Conservation (phyloP, 2,329 filamentous ascomycete species). For the Leptosphaerulina australis region DNA sequence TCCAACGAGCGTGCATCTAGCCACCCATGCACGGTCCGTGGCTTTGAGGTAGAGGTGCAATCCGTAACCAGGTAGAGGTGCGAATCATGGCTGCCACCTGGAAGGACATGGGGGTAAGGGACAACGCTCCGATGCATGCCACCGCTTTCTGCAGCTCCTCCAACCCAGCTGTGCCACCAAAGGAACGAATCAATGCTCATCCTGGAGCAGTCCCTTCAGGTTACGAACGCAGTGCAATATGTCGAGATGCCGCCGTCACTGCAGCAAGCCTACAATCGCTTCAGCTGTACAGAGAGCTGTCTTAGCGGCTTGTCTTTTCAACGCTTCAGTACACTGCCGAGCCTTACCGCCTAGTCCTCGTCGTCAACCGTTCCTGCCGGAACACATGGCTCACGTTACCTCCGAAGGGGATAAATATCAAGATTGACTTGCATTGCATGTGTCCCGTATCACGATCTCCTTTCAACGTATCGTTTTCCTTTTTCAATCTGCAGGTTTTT, state of each 20-base stretch:
- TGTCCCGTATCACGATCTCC: slow-evolving; percentile 37
- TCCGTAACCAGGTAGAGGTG: slow-evolving; percentile 25
- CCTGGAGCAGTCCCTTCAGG: slow-evolving; percentile 29
- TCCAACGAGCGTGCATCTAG: slow-evolving; percentile 8
- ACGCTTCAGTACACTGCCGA: slow-evolving; percentile 29
- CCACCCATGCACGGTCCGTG: slow-evolving; percentile 23
- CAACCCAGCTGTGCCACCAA: slow-evolving; percentile 34
- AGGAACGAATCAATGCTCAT: slow-evolving; percentile 32
- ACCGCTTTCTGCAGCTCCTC: slow-evolving; percentile 35
- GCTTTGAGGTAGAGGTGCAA: slow-evolving; percentile 11
- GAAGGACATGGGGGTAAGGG: slow-evolving; percentile 36
- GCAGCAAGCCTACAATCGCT: slow-evolving; percentile 36
- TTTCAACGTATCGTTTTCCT: slow-evolving; percentile 25
- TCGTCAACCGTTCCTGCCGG: slow-evolving; percentile 33
- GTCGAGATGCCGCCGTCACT: slow-evolving; percentile 39
- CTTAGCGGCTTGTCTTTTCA: slow-evolving; percentile 24
- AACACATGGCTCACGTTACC: slow-evolving; percentile 43
- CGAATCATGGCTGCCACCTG: slow-evolving; percentile 30
- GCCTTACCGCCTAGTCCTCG: slow-evolving; percentile 25
- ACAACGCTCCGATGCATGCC: slow-evolving; percentile 40
- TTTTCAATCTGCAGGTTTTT: slow-evolving; percentile 28
- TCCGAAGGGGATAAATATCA: slow-evolving; percentile 38
- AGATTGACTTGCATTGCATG: slow-evolving; percentile 46
- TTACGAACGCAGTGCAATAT: slow-evolving; percentile 42
- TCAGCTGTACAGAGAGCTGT: slow-evolving; percentile 27